A percentile compares a stretch with the other conserved stretches of the same genome.
These are phyloP conservation scores for Microsporum ferrugineum DNA, from an alignment of 2,329 filamentous ascomycete genomes.

Conservation along the genomic window DNA sequence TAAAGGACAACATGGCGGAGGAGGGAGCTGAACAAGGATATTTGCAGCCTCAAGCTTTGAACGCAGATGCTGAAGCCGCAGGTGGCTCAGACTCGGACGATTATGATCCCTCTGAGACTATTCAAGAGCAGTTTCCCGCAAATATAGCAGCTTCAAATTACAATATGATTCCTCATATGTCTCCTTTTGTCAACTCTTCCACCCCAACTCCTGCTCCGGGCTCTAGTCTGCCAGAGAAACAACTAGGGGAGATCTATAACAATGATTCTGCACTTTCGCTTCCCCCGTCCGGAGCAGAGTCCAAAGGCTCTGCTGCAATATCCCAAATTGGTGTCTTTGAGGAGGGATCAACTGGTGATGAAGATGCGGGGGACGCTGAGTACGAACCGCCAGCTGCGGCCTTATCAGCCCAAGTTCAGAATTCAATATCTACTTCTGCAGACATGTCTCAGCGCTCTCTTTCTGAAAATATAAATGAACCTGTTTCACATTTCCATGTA, in stretches of 20 bases:
- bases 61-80: slow-evolving; percentile 38
- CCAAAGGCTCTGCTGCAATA: slow-evolving; percentile 24
- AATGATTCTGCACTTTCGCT: slow-evolving; percentile 23
- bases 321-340: slow-evolving; percentile 50
- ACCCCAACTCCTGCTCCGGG: slow-evolving; percentile 18
- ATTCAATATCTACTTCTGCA: slow-evolving; percentile 39
- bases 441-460: slow-evolving; percentile 43
- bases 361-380: slow-evolving; percentile 37
- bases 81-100: slow-evolving; percentile 44
- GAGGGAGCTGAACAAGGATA: slow-evolving; percentile 45
- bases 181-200: slow-evolving; percentile 19
- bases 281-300: slow-evolving; percentile 26
- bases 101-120: slow-evolving; percentile 42
- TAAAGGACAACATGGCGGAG: slow-evolving; percentile 35
- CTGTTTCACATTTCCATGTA: slow-evolving; percentile 47
- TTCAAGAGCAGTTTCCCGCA: slow-evolving; percentile 32
- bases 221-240: slow-evolving; percentile 18
- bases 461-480: slow-evolving; percentile 47
- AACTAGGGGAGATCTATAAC: slow-evolving; percentile 21
- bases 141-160: slow-evolving; percentile 23
- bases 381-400: slow-evolving; percentile 45
- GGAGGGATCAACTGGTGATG: slow-evolving; percentile 48
- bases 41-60: slow-evolving; percentile 39
- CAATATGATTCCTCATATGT: slow-evolving; percentile 20
- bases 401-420: slow-evolving; percentile 32